Percentiles rank a stretch among this genome's conserved stretches.
phyloP scores from a whole-genome alignment of 106 monocot genomes.

The Platanthera zijinensis region DNA sequence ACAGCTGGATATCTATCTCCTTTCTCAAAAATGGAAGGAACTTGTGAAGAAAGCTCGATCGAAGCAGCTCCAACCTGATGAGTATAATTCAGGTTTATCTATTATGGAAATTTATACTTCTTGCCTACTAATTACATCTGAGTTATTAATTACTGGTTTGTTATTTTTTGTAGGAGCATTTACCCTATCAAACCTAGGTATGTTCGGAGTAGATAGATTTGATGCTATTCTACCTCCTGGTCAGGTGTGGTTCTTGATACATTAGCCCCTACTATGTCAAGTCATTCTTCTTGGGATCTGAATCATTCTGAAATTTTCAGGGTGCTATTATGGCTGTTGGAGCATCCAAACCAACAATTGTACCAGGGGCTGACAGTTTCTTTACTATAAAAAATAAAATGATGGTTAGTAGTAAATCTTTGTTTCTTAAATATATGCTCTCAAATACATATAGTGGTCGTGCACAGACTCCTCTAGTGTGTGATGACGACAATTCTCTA shows the following conservation, averaged over 20 bases:
- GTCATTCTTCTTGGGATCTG: background rate
- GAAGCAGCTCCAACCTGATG: conserved; percentile 81
- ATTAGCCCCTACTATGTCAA: background rate
- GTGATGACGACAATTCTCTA: no score
- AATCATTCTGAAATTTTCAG: conserved; percentile 21
- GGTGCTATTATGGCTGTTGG: conserved; percentile 97
- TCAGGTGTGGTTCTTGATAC: conserved; percentile 35
- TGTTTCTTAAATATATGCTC: background rate
- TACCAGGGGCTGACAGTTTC: conserved; percentile 67
- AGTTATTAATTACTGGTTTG: background rate
- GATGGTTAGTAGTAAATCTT: conserved; percentile 41
- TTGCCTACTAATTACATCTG: background rate
- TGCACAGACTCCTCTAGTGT: no score
- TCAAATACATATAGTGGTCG: no score
- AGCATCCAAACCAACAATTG: conserved; percentile 83
- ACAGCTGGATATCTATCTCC: conserved; percentile 84
- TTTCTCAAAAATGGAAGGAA: conserved; percentile 95
- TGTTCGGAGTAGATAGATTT: conserved; percentile 97
- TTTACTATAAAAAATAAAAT: conserved; percentile 80
- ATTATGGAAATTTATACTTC: background rate
- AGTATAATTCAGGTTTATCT: conserved; percentile 82
- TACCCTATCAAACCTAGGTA: conserved; percentile 88
- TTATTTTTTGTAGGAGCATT: conserved; percentile 59
- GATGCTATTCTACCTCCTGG: conserved; percentile 98
- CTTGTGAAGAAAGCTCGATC: conserved; percentile 71